These are phyloP conservation scores for Pelargonium nanum DNA, from an alignment of 345 rosid species.

Conservation along the genomic window DNA sequence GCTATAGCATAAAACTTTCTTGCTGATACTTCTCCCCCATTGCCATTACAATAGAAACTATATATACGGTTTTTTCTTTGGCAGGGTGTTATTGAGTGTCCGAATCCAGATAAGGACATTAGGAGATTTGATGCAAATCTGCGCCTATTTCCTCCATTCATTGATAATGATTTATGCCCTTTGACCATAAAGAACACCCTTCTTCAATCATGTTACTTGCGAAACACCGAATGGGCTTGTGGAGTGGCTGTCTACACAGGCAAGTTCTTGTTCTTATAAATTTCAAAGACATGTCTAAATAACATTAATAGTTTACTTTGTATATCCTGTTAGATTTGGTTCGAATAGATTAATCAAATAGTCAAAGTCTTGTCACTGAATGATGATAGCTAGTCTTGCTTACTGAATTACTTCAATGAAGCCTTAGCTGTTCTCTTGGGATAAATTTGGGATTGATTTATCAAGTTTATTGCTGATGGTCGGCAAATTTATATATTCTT, in stretches of 20 bases:
- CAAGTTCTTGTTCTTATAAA: conserved; percentile 19
- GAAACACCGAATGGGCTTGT: conserved; percentile 99
- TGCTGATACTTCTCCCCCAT: conserved; percentile 1
- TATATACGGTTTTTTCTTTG: conserved; percentile 9
- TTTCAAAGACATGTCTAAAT: conserved; percentile 7
- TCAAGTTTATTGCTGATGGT: not conserved
- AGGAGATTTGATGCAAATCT: conserved; percentile 96
- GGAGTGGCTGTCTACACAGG: conserved; percentile 98
- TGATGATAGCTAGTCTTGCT: not conserved
- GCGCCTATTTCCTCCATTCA: conserved; percentile 90
- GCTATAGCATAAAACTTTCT: conserved; percentile 1
- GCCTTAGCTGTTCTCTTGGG: not conserved
- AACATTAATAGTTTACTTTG: not conserved
- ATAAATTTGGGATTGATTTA: not conserved
- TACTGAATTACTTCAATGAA: not conserved
- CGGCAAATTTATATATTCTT: not conserved
- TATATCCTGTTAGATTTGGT: not conserved
- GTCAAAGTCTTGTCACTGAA: conserved; percentile 2
- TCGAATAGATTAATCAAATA: not conserved
- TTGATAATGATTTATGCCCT: conserved; percentile 89
- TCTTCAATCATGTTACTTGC: conserved; percentile 93
- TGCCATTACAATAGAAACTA: conserved; percentile 4
- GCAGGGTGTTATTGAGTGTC: conserved; percentile 98
- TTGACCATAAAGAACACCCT: conserved; percentile 85
- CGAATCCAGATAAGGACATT: conserved; percentile 87